phyloP scores from a whole-genome alignment of 495 filamentous ascomycete species.

The Aspergillus nidulans region DNA sequence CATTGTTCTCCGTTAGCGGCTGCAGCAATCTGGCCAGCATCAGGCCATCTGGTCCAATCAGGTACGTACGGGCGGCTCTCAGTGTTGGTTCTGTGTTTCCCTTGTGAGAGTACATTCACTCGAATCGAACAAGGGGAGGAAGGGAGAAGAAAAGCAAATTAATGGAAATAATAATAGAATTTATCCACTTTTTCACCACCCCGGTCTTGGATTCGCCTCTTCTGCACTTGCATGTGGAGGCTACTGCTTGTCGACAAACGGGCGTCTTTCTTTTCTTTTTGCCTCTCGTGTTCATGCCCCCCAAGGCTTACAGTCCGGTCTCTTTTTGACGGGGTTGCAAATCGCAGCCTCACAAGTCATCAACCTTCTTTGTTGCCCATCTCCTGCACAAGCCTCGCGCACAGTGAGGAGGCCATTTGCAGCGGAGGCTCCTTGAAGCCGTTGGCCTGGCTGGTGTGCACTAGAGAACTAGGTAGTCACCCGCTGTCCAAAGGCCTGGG shows the following conservation, averaged over 20 bases:
- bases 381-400: not conserved
- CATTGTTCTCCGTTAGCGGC: conserved; percentile 24
- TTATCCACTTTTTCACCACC: conserved; percentile 11
- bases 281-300: conserved; percentile 7
- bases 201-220: conserved; percentile 9
- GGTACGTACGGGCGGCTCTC: conserved; percentile 17
- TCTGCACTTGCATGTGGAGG: conserved; percentile 9
- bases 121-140: not conserved
- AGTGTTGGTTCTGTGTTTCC: conserved; percentile 7
- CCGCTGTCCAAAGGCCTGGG: conserved; percentile 19
- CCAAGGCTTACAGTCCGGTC: conserved; percentile 2
- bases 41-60: conserved; percentile 20
- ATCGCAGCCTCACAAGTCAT: conserved; percentile 13
- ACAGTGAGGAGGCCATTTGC: conserved; percentile 6
- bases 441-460: conserved; percentile 3
- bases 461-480: conserved; percentile 9
- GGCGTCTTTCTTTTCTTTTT: conserved; percentile 13
- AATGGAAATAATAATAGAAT: conserved; percentile 10
- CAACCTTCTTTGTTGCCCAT: conserved; percentile 2
- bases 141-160: conserved; percentile 4
- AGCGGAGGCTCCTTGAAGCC: conserved; percentile 2
- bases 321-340: conserved; percentile 13
- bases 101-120: conserved; percentile 4
- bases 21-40: conserved; percentile 19
- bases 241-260: conserved; percentile 19